Base-by-base conservation (phyloP, 2,329 filamentous ascomycete genomes). In the Pyrenochaeta sp. region DNA sequence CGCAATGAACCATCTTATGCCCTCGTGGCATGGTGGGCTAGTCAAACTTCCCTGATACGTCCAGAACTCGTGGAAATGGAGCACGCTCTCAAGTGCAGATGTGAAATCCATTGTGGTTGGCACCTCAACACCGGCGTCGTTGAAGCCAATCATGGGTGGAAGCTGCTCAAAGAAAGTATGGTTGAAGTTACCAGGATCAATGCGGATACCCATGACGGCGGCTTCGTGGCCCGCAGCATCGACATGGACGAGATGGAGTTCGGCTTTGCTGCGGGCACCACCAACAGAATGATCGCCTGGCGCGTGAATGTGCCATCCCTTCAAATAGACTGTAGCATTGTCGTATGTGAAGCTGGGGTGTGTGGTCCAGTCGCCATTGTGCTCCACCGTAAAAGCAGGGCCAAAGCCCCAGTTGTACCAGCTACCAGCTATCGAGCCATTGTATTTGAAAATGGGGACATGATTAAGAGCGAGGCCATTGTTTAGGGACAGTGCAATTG, bases 331-430 rank as follows among this genome's bases (percentile, higher is more conserved):
- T 1, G 78, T 82, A 54, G 76, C 68, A 63, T 81, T 77, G 46
- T 82, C 78, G 64, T 77, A 82, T 1, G 68, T 74, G 54, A 82
- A 68, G 39, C 72, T 72, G 2, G 81, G 79, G 23, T 77, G 70
- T 1, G 55, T 63, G 5, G 74, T 77, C 54, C 76, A 77, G 27
- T 74, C 72, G 29, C 73, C 71, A 15, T 71, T 51, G 51, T 77
- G 71, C 10, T 69, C 54, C 36, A 80, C 56, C 4, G 73, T 77
- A 56, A 80, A 82, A 1, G 78, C 75, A 0, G 79, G 77, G 4
- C 81, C 81, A 50, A 81, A 82, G 17, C 78, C 77, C 78, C 80
- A 82, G 60, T 83, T 83, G 72, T 73, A 77, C 51, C 81, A 75
- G 42, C 73, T 72, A 1, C 81, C 81, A 2, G 60, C 43, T 4